phyloP scores from a whole-genome alignment of 148 eudicot genomes.

The Euryodendron excelsum region DNA sequence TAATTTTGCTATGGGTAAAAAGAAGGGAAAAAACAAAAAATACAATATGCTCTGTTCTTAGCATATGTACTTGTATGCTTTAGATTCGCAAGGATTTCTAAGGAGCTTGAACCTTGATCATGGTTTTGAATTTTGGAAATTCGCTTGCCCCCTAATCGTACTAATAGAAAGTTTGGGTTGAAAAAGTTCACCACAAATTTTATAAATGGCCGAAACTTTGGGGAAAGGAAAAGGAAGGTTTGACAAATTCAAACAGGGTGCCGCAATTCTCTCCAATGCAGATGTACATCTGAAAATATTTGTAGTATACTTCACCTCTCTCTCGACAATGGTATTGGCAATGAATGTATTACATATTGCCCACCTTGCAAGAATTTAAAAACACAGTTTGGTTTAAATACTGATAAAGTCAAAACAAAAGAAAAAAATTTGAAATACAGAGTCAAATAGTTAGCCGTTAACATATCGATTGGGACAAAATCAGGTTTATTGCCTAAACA shows the following conservation, averaged over 20 bases:
- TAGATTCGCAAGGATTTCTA: background rate
- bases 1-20: background rate
- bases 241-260: too few species aligned
- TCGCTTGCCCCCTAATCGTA: too few species aligned
- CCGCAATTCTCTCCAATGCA: background rate
- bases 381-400: background rate
- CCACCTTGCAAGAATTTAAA: too few species aligned
- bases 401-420: background rate
- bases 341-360: background rate
- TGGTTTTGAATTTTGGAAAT: too few species aligned
- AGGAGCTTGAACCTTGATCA: background rate
- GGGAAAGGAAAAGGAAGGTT: too few species aligned
- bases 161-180: too few species aligned
- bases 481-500: background rate
- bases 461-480: background rate
- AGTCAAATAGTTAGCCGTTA: background rate
- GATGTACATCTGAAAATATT: background rate
- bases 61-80: background rate
- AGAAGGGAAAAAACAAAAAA: too few species aligned
- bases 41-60: too few species aligned
- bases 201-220: too few species aligned
- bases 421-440: background rate
- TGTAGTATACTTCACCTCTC: background rate
- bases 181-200: too few species aligned
- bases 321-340: background rate